Conservation (phyloP, 1,284 basidiomycete genomes). For the Sporisorium iseilematis-ciliati region DNA sequence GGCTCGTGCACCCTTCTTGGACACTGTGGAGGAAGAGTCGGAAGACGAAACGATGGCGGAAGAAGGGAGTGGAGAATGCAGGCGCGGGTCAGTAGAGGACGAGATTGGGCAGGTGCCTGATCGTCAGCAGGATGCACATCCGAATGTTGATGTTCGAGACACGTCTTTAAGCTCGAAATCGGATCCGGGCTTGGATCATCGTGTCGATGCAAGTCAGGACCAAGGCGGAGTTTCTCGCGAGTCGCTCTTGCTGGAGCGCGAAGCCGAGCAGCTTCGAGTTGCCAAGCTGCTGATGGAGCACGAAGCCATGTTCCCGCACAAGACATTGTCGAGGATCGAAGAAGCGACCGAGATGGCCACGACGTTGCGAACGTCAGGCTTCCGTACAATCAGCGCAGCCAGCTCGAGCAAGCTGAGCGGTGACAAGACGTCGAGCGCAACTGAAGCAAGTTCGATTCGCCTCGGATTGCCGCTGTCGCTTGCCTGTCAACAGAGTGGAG, state of each 20-base stretch:
- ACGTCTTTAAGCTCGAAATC: background rate
- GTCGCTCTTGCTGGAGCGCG: background rate
- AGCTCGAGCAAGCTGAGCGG: constrained; percentile 15
- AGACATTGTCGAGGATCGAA: constrained; percentile 32
- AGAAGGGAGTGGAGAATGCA: background rate
- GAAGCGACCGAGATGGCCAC: constrained; percentile 30
- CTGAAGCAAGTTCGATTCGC: constrained; percentile 4
- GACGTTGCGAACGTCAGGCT: constrained; percentile 10
- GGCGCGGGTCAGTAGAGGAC: background rate
- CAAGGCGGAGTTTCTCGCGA: background rate
- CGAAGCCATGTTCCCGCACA: constrained; percentile 38
- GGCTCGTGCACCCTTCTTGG: constrained; percentile 31
- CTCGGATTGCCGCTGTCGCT: constrained; percentile 22
- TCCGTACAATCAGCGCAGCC: constrained; percentile 15
- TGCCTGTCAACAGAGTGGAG: background rate
- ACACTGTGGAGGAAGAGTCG: constrained; percentile 30
- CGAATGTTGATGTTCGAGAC: background rate
- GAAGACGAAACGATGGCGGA: constrained; percentile 14
- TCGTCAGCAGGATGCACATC: background rate
- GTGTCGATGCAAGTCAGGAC: background rate
- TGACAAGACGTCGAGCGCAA: constrained; percentile 5
- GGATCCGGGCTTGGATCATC: background rate
- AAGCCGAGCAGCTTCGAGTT: constrained; percentile 4
- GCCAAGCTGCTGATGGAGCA: constrained; percentile 19
- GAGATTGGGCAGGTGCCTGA: background rate